Conservation (phyloP, 345 rosid genomes). For the Cardamine chenopodiifolia region DNA sequence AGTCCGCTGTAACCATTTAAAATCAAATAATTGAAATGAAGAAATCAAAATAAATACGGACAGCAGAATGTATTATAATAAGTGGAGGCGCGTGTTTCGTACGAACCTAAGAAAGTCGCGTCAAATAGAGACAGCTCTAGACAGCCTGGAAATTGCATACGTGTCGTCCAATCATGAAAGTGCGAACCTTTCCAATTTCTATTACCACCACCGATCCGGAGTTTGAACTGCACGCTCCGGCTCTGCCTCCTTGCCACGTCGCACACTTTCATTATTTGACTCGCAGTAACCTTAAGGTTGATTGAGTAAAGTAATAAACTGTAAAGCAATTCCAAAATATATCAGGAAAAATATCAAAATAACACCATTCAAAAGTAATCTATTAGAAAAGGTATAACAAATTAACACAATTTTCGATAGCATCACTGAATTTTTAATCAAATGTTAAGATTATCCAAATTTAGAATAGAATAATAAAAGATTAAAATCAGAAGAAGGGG, state of each 20-base stretch:
- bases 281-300: background rate
- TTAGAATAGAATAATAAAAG: too few relatives aligned
- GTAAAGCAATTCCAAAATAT: background rate
- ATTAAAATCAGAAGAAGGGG: too few relatives aligned
- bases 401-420: background rate
- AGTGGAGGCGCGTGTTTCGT: conserved; percentile 27
- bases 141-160: conserved; percentile 32
- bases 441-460: background rate
- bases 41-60: background rate
- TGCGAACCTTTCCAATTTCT: background rate
- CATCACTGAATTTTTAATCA: background rate
- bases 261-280: background rate
- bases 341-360: background rate
- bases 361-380: background rate
- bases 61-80: background rate
- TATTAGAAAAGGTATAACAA: background rate
- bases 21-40: background rate
- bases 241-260: conserved; percentile 3
- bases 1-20: background rate
- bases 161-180: conserved; percentile 39
- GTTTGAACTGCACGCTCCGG: conserved; percentile 20
- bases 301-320: background rate
- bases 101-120: conserved; percentile 25
- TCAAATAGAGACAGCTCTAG: conserved; percentile 16
- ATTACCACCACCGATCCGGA: conserved; percentile 3